These are phyloP conservation scores for Aspergillus mulundensis DNA, from an alignment of 495 filamentous ascomycete species.

Conservation along the genomic window DNA sequence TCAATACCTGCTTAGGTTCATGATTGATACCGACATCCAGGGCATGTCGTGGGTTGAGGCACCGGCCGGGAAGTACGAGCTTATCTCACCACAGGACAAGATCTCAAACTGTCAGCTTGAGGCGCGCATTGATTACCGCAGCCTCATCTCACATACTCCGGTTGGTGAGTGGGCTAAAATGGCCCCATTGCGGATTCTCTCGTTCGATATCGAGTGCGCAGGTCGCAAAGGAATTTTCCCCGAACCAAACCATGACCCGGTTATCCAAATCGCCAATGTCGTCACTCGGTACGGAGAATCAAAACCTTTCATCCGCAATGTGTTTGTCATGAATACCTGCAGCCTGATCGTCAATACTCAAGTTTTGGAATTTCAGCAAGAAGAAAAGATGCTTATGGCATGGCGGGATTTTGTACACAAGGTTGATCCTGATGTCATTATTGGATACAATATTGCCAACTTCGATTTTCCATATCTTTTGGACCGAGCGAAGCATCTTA, in stretches of 20 bases:
- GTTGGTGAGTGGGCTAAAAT: conserved; percentile 98
- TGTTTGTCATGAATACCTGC: conserved; percentile 88
- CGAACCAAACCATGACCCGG: conserved; percentile 82
- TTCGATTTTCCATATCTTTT: conserved; percentile 98
- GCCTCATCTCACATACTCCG: conserved; percentile 83
- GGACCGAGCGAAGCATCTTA: conserved; percentile 81
- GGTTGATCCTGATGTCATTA: conserved; percentile 96
- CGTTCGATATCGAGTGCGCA: conserved; percentile 98
- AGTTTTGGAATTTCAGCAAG: conserved; percentile 73
- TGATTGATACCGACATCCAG: conserved; percentile 89
- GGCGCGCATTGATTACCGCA: conserved; percentile 71
- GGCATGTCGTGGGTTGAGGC: conserved; percentile 99
- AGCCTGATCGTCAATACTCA: conserved; percentile 93
- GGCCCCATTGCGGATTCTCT: conserved; percentile 87
- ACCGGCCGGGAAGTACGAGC: conserved; percentile 64
- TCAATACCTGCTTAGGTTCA: conserved; percentile 91
- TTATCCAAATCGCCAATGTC: conserved; percentile 98
- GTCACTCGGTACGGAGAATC: conserved; percentile 93
- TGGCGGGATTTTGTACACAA: conserved; percentile 89
- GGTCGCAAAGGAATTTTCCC: conserved; percentile 97
- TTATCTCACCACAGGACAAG: conserved; percentile 55
- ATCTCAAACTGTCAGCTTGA: conserved; percentile 96
- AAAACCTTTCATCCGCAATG: conserved; percentile 93
- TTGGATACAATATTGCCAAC: conserved; percentile 97
- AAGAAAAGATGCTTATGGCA: conserved; percentile 78